A percentile compares a stretch with the other conserved stretches of the same genome.
phyloP scores from a whole-genome alignment of 169 alveolate genomes.

The Cryptosporidium tyzzeri region DNA sequence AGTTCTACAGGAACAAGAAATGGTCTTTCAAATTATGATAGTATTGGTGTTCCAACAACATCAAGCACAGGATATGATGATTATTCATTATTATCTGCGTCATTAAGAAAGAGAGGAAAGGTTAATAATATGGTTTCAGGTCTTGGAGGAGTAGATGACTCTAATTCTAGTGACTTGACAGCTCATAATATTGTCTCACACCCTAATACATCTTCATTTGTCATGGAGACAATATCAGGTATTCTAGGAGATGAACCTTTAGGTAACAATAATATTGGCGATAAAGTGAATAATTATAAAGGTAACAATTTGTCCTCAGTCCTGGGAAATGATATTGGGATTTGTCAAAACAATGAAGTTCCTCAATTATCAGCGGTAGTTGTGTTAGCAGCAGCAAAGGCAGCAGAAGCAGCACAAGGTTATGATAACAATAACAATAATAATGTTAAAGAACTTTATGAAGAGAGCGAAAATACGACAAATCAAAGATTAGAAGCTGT shows the following conservation, averaged over 20 bases:
- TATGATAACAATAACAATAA: not conserved
- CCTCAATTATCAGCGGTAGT: conserved; percentile 75
- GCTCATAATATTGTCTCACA: conserved; percentile 34
- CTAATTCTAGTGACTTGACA: not conserved
- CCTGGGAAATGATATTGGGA: conserved; percentile 43
- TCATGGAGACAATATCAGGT: conserved; percentile 71
- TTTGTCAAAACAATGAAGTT: conserved; percentile 9
- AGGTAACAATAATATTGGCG: conserved; percentile 9
- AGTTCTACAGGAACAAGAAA: conserved; percentile 18
- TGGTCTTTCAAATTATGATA: conserved; percentile 10
- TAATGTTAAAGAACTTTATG: not conserved
- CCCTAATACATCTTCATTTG: conserved; percentile 75
- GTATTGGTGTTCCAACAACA: conserved; percentile 1
- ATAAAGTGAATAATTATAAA: conserved; percentile 10
- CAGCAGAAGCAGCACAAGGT: conserved; percentile 70
- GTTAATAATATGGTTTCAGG: conserved; percentile 4
- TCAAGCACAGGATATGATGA: conserved; percentile 31
- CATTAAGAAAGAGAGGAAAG: conserved; percentile 66
- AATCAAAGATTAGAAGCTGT: not conserved
- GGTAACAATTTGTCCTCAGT: conserved; percentile 49
- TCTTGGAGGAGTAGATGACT: not conserved
- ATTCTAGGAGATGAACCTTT: conserved; percentile 64
- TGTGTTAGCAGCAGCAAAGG: conserved; percentile 72
- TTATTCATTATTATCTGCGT: conserved; percentile 52
- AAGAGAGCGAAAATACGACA: not conserved